Evolutionary conservation across 2,329 filamentous ascomycete genomes (phyloP), one percentile per base, ranked within the genome.

Genomic region (Cercospora citrullina): DNA sequence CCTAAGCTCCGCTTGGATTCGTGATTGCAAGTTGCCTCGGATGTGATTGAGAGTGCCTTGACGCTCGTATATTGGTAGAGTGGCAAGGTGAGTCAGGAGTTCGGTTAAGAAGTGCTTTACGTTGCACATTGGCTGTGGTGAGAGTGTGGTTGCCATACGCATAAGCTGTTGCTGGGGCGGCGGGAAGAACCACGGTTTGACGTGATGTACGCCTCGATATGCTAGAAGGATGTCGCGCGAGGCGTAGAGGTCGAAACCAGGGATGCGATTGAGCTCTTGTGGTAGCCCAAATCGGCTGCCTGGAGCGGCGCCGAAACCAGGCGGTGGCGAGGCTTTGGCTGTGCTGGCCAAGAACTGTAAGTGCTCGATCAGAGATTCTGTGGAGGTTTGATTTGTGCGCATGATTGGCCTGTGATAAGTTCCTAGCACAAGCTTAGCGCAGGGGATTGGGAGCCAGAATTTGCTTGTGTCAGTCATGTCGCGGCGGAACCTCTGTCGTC

Each of bases 11-110:
- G 8, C 3, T 7, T 10, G 42, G 3, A 45, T 18, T 3, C 3
- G 16, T n/a, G 9, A 18, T 10, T 0, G 2, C 1, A 21, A 7
- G 1, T 0, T 4, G 1, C 21, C 9, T n/a, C 42, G 42, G 3
- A 10, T 8, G 1, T n/a, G 1, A 45, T 45, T 7, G 1, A 45
- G 10, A 45, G n/a, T 4, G 8, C 1, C 42, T 45, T 21, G 42
- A 4, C 42, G 42, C 42, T 45, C 42, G n/a, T n/a, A n/a, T n/a
- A n/a, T n/a, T n/a, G n/a, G n/a, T n/a, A n/a, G n/a, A n/a, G n/a
- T n/a, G n/a, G n/a, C n/a, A n/a, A n/a, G n/a, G n/a, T n/a, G n/a
- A n/a, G n/a, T n/a, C n/a, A n/a, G n/a, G n/a, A n/a, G n/a, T n/a
- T n/a, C n/a, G n/a, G n/a, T n/a, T n/a, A n/a, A n/a, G n/a, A n/a